phyloP scores from a whole-genome alignment of 345 rosid species.

The Microcos paniculata region DNA sequence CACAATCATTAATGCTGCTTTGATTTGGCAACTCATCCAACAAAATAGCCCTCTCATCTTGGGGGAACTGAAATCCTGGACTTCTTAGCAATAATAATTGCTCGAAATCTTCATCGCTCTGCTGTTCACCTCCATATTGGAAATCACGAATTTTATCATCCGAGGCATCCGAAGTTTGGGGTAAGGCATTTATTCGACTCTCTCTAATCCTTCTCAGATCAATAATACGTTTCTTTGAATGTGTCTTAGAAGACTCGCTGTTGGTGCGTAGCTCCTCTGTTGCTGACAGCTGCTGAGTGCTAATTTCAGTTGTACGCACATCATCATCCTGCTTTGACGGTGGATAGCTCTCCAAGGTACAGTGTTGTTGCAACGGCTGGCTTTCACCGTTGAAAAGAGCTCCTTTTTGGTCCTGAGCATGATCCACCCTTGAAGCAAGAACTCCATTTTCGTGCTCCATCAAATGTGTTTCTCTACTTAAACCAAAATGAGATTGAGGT shows the following conservation, averaged over 20 bases:
- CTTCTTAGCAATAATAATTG: not conserved
- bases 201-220: slow-evolving; percentile 15
- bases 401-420: not conserved
- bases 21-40: not conserved
- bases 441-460: slow-evolving; percentile 7
- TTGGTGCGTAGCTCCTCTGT: not conserved
- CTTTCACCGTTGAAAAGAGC: not conserved
- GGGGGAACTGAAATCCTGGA: not conserved
- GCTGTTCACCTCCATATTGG: slow-evolving; percentile 15
- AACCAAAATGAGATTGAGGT: not conserved
- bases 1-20: not conserved
- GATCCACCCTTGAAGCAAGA: not conserved
- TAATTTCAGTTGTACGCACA: not conserved
- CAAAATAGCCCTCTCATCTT: not conserved
- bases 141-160: slow-evolving; percentile 9
- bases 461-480: not conserved
- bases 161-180: slow-evolving; percentile 5
- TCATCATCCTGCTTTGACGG: not conserved
- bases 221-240: slow-evolving; percentile 7
- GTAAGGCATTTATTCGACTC: not conserved
- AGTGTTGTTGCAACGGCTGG: not conserved
- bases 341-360: not conserved
- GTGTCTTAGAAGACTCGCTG: not conserved
- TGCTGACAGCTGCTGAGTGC: not conserved
- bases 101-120: slow-evolving; percentile 19